phyloP scores from a whole-genome alignment of 1,139 yeast species.

The Saccharomyces hybrid region DNA sequence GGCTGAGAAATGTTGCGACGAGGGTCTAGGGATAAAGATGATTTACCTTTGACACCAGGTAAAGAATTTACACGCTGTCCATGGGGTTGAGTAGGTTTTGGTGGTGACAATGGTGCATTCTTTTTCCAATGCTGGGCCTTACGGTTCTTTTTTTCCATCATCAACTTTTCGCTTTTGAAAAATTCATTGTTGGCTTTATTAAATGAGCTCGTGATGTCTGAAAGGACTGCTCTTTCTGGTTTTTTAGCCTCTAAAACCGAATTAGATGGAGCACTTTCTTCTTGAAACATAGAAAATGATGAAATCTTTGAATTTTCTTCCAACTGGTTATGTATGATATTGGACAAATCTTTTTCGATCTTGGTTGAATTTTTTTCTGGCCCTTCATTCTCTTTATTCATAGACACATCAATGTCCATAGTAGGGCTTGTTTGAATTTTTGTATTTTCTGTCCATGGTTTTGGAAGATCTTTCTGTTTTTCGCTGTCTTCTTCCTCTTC shows the following conservation, averaged over 20 bases:
- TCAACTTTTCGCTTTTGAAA: background rate
- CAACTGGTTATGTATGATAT: background rate
- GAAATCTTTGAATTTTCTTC: background rate
- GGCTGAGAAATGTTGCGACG: slow-evolving; percentile 27
- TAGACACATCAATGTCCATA: background rate
- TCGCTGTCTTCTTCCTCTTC: slow-evolving; percentile 20
- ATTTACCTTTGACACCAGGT: background rate
- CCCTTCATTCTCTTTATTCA: background rate
- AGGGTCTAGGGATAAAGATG: slow-evolving; percentile 21
- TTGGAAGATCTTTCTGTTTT: background rate
- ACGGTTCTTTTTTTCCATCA: background rate
- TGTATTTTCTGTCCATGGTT: background rate
- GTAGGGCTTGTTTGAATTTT: background rate
- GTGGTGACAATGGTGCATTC: background rate
- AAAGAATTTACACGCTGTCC: background rate
- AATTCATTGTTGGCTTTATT: background rate
- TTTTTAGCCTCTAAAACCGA: background rate
- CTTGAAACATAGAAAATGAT: background rate
- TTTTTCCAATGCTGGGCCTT: background rate
- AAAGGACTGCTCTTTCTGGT: background rate
- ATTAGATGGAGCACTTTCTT: background rate
- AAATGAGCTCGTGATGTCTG: background rate
- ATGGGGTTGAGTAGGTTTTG: background rate
- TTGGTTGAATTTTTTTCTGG: background rate
- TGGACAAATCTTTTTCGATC: background rate